Evolutionary conservation across 2,329 filamentous ascomycete genomes (phyloP).

Genomic region (Cyphellophora europaea): DNA sequence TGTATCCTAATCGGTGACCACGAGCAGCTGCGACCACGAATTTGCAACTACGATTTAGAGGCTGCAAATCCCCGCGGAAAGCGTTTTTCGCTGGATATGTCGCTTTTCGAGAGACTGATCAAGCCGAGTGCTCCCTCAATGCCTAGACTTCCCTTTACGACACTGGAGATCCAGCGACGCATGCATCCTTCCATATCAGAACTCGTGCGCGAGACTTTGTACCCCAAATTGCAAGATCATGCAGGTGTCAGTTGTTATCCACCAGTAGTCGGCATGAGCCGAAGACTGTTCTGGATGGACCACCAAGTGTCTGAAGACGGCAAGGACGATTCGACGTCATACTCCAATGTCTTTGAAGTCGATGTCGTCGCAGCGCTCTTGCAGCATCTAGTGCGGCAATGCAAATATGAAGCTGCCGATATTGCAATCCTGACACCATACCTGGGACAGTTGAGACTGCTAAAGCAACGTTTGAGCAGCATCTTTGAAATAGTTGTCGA

Average conservation of each 20-base stretch:
- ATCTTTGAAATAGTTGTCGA: conserved; percentile 54
- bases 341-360: conserved; percentile 47
- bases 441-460: conserved; percentile 40
- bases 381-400: conserved; percentile 56
- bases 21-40: conserved; percentile 31
- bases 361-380: conserved; percentile 56
- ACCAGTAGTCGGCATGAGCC: conserved; percentile 37
- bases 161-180: conserved; percentile 50
- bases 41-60: conserved; percentile 28
- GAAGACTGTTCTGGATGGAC: conserved; percentile 44
- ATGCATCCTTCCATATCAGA: conserved; percentile 56
- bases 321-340: conserved; percentile 27
- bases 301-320: conserved; percentile 33
- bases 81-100: conserved; percentile 38
- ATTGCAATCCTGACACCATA: conserved; percentile 63
- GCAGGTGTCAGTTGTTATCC: conserved; percentile 27
- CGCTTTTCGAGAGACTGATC: conserved; percentile 44
- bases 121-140: conserved; percentile 14
- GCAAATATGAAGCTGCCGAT: conserved; percentile 47
- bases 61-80: conserved; percentile 25
- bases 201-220: conserved; percentile 49
- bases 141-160: conserved; percentile 26
- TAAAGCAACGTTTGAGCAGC: conserved; percentile 28
- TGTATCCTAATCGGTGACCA: conserved; percentile 36
- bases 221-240: conserved; percentile 47